Conservation (phyloP, 78 protist genomes). For the Dictyostelium intermedium region DNA sequence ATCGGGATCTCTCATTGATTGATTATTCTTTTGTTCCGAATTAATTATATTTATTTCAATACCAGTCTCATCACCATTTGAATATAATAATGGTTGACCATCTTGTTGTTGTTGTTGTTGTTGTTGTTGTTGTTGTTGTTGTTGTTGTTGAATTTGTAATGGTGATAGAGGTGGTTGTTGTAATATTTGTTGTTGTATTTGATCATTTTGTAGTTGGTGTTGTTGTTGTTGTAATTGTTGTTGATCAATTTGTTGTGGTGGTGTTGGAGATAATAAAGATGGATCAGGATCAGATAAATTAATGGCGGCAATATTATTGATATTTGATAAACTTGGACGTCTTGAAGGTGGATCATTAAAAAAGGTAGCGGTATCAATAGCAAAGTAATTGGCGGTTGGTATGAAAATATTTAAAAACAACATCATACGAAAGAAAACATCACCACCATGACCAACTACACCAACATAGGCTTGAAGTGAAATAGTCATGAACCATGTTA, state of each 20-base stretch:
- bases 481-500: constrained; percentile 41
- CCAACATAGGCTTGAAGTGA: constrained; percentile 56
- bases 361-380: constrained; percentile 21
- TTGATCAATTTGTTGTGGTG: neutral
- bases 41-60: constrained; percentile 4
- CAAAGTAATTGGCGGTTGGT: constrained; percentile 12
- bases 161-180: neutral
- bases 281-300: neutral
- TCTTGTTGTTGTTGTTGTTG: constrained; percentile 5
- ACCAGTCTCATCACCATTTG: neutral
- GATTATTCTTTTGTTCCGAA: neutral
- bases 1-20: constrained; percentile 9
- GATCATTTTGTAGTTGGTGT: neutral
- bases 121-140: neutral
- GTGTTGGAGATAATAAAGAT: neutral
- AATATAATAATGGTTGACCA: neutral
- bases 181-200: neutral
- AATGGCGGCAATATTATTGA: neutral
- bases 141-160: constrained; percentile 3
- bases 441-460: constrained; percentile 75
- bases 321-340: neutral
- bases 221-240: neutral
- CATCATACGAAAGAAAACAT: constrained; percentile 65
- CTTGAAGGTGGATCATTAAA: neutral
- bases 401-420: constrained; percentile 60